A percentile compares a stretch with the other conserved stretches of the same genome.
phyloP scores from a whole-genome alignment of 768 basidiomycete genomes.

The Phanerochaete carnosa region DNA sequence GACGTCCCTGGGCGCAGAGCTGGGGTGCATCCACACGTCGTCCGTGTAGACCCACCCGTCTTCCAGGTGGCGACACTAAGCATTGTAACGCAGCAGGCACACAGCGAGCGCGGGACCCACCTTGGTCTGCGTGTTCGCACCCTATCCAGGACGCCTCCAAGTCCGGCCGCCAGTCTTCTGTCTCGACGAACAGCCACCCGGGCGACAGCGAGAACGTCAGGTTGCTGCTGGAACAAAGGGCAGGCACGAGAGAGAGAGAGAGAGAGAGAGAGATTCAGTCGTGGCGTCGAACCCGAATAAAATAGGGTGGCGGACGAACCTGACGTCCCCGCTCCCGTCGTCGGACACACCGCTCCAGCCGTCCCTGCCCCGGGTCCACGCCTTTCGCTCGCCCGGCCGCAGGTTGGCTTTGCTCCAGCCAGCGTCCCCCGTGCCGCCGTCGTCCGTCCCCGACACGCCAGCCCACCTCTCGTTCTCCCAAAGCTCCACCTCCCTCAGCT shows the following conservation, averaged over 20 bases:
- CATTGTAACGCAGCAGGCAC: constrained; percentile 15
- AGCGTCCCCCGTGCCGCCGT: constrained; percentile 16
- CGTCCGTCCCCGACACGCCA: constrained; percentile 12
- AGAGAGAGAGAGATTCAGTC: not conserved
- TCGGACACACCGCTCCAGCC: constrained; percentile 61
- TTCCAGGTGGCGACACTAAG: constrained; percentile 17
- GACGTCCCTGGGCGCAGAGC: constrained; percentile 35
- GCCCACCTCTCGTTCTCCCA: constrained; percentile 78
- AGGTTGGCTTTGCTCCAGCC: constrained; percentile 38
- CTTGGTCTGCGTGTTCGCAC: constrained; percentile 30
- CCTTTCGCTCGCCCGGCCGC: constrained; percentile 43
- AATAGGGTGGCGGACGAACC: constrained; percentile 41
- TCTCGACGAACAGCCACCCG: constrained; percentile 72
- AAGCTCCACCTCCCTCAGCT: constrained; percentile 66
- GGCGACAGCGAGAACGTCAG: constrained; percentile 74
- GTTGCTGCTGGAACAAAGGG: constrained; percentile 54
- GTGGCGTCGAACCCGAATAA: not conserved
- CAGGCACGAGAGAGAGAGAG: not conserved
- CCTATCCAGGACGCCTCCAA: constrained; percentile 53
- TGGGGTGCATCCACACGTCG: constrained; percentile 64
- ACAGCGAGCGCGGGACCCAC: constrained; percentile 21
- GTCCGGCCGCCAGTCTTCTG: constrained; percentile 77
- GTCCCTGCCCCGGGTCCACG: constrained; percentile 72
- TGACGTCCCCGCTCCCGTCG: constrained; percentile 51
- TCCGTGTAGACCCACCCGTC: constrained; percentile 85